These are phyloP conservation scores for Saccharomyces hybrid DNA, from an alignment of 1,139 yeast genomes.

Conservation along the genomic window DNA sequence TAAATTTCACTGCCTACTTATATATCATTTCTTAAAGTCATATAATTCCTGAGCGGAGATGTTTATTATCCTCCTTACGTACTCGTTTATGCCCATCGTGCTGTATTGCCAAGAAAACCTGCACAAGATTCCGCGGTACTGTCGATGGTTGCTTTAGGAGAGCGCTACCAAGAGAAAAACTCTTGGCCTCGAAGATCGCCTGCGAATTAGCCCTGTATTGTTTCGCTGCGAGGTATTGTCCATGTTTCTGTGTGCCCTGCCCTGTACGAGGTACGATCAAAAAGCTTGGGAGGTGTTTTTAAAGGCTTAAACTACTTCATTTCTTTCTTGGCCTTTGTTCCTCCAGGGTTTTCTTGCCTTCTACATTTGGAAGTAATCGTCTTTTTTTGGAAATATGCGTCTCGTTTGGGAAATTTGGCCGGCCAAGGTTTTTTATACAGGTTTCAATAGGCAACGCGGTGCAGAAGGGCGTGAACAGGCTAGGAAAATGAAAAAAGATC, in stretches of 20 bases:
- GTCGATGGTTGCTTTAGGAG: background rate
- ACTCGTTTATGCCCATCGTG: too few species aligned
- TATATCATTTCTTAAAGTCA: background rate
- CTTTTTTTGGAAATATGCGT: background rate
- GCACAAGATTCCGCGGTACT: background rate
- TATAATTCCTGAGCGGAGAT: too few species aligned
- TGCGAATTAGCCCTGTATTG: background rate
- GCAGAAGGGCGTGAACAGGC: background rate
- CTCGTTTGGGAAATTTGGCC: background rate
- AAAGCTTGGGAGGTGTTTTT: background rate
- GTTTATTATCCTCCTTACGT: too few species aligned
- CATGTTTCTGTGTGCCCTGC: background rate
- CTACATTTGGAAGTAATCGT: background rate
- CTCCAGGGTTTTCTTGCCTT: background rate
- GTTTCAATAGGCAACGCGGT: background rate
- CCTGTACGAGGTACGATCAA: background rate
- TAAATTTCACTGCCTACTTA: background rate
- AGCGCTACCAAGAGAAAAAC: background rate
- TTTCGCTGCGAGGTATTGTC: background rate
- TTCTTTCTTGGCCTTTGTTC: background rate
- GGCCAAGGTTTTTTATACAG: background rate
- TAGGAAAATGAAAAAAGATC: background rate
- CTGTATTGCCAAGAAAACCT: too few species aligned
- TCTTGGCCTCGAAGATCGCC: background rate
- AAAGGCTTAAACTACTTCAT: background rate